Base-by-base conservation (phyloP, 2,329 filamentous ascomycete genomes). In the Neofusicoccum kwambonambiense region DNA sequence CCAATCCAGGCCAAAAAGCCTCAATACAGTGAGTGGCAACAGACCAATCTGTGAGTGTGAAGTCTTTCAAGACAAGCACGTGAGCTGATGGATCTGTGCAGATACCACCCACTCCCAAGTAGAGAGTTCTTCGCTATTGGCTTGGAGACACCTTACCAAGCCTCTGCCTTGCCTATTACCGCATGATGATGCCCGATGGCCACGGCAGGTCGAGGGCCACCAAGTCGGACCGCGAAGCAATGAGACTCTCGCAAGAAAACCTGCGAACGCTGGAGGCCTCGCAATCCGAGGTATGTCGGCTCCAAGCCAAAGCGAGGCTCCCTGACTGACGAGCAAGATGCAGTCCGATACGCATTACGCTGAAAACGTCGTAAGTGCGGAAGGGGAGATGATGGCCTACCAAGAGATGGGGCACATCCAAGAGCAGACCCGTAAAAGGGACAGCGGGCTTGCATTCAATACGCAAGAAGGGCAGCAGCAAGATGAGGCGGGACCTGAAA, bases 261-360 rank as follows among this genome's bases (percentile, higher is more conserved):
- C 45, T 64, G 15, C 15, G 52, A 34, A 37, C 51, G 22, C 35
- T 56, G 17, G 52, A 64, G 31, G 41, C 42, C 9, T 17, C 58
- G 7, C 19, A 42, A n/a, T 39, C 15, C 22, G 58, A 62, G 37
- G 58, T 51, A 42, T 12, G 45, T 57, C 19, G 15, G 9, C 8
- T 8, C 58, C 4, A 15, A 9, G 27, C 7, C 44, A 34, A 9
- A 50, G 6, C 4, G 41, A 41, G 34, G 15, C 5, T 15, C 4
- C n/a, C 1, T 41, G 3, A 11, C 62, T 64, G 19, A 64, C n/a
- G 31, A 19, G 19, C 13, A 7, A 22, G 3, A 31, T 9, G 12
- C 15, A 64, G 62, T 57, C 62, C 4, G 62, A 64, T 31, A 58
- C 62, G 22, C 44, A 64, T 35, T 51, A 64, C n/a, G 62, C 62